A percentile compares a stretch with the other conserved stretches of the same genome.
Evolutionary conservation across 2,329 filamentous ascomycete species (phyloP).

Genomic region (Pestalotiopsis sp.): DNA sequence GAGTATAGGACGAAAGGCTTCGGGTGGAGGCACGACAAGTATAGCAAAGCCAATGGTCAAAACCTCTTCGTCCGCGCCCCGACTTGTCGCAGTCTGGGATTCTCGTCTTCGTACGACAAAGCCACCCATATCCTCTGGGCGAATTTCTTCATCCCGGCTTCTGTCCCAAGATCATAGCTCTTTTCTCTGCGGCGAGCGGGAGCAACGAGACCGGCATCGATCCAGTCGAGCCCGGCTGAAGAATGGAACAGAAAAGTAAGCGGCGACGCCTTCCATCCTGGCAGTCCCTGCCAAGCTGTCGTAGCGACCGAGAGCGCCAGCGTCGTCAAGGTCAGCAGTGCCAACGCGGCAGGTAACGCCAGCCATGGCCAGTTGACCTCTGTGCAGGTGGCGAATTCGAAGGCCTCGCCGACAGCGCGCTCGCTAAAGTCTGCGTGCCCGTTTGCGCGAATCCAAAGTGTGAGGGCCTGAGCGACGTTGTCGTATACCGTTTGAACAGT

Average conservation of each 20-base stretch:
- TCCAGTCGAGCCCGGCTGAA: background rate
- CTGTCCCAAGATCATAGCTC: background rate
- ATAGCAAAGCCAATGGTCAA: no score
- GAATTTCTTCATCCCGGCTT: background rate
- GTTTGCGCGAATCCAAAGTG: background rate
- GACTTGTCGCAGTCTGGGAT: background rate
- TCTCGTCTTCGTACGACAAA: background rate
- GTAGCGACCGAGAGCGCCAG: background rate
- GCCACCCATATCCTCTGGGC: background rate
- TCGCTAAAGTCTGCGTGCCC: background rate
- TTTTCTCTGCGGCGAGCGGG: background rate
- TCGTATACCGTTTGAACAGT: background rate
- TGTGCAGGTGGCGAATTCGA: background rate
- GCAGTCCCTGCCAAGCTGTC: background rate
- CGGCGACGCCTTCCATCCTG: background rate
- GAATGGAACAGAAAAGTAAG: background rate
- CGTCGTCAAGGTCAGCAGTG: background rate
- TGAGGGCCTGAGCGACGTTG: background rate
- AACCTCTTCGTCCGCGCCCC: no score
- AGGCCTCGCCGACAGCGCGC: background rate
- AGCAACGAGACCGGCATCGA: background rate
- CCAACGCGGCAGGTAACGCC: background rate
- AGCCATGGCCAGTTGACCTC: background rate
- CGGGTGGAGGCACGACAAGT: no score
- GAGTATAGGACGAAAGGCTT: no score